A percentile compares a stretch with the other conserved stretches of the same genome.
Evolutionary conservation across 1,284 basidiomycete species (phyloP).

Genomic region (Ganoderma sp.): DNA sequence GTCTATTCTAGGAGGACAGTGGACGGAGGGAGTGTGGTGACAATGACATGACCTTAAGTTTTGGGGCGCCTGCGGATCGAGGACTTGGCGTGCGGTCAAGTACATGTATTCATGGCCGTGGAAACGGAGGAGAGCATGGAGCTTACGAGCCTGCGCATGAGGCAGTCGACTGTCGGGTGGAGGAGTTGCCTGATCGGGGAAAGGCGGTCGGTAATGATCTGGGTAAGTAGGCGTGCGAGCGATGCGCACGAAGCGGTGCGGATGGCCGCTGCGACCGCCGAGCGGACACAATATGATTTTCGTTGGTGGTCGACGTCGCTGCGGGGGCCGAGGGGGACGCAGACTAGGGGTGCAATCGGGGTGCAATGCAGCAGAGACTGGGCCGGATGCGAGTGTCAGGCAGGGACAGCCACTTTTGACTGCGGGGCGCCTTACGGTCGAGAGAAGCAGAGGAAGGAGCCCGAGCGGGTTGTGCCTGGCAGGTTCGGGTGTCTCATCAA

Average conservation of each 20-base stretch:
- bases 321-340: neutral
- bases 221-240: neutral
- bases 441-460: slow-evolving; percentile 1
- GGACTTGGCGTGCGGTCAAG: neutral
- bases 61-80: neutral
- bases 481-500: slow-evolving; percentile 21
- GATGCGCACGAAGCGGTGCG: neutral
- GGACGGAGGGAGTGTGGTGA: neutral
- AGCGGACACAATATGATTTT: neutral
- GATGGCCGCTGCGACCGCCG: neutral
- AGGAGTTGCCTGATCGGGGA: neutral
- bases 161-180: neutral
- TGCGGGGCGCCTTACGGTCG: slow-evolving; percentile 25
- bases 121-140: neutral
- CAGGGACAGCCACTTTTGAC: slow-evolving; percentile 23
- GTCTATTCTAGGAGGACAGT: neutral
- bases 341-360: neutral
- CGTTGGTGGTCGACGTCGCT: neutral
- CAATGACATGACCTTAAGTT: neutral
- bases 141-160: neutral
- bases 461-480: slow-evolving; percentile 27
- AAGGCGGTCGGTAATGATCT: neutral
- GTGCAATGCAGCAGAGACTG: neutral
- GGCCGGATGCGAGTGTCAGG: slow-evolving; percentile 8
- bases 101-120: neutral